Conservation (phyloP, 345 rosid species). For the Gossypium anomalum region DNA sequence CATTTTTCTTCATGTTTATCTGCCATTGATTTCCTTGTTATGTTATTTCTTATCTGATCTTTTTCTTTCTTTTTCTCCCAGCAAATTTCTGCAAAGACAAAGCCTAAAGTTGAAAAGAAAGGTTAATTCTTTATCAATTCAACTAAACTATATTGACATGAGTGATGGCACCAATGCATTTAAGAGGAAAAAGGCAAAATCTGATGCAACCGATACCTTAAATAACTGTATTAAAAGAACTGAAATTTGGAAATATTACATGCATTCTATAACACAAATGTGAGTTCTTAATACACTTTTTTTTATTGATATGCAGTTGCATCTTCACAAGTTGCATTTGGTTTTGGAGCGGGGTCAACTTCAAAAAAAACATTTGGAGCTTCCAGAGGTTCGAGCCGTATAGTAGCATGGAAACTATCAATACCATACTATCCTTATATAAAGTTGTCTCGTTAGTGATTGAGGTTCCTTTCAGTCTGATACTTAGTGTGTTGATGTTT, state of each 20-base stretch:
- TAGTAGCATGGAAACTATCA: conserved; percentile 23
- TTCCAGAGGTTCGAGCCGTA: conserved; percentile 22
- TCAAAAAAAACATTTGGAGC: conserved; percentile 35
- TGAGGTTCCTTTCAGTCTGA: conserved; percentile 11
- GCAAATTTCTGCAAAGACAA: conserved; percentile 41
- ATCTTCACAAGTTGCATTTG: conserved; percentile 50
- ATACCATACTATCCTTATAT: conserved; percentile 19
- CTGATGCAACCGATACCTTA: not conserved
- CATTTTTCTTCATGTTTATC: not conserved
- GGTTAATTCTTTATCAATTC: conserved; percentile 21
- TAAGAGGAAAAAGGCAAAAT: not conserved
- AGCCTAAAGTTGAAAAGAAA: conserved; percentile 47
- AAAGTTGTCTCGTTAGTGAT: not conserved
- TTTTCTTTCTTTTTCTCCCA: conserved; percentile 16
- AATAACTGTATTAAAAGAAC: not conserved
- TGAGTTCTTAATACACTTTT: conserved; percentile 1
- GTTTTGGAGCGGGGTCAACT: conserved; percentile 39
- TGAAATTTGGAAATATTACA: not conserved
- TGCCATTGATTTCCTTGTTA: not conserved
- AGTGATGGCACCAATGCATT: no score
- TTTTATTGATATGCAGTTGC: conserved; percentile 28
- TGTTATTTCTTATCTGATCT: not conserved
- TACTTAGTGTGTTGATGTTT: conserved; percentile 6
- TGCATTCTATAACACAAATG: not conserved
- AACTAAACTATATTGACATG: no score